Evolutionary conservation across 1,139 yeast species (phyloP).

Genomic region (Groenewaldozyma auringiensis): DNA sequence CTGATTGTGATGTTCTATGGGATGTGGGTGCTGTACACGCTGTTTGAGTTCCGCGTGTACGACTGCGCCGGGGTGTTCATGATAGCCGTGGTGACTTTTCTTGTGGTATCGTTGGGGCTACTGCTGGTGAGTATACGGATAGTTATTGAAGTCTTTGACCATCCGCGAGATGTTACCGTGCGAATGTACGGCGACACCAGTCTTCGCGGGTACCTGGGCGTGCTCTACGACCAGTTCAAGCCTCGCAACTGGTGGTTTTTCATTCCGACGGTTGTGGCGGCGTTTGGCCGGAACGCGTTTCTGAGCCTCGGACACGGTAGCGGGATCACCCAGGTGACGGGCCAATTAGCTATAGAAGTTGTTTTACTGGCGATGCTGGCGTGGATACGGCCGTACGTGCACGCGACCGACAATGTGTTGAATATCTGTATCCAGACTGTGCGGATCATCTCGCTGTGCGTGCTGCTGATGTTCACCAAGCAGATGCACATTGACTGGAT

Average conservation of each 20-base stretch:
- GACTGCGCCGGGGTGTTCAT: constrained; percentile 30
- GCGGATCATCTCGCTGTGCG: constrained; percentile 23
- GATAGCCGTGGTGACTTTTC: constrained; percentile 28
- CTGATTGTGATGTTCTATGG: constrained; percentile 28
- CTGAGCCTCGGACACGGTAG: constrained; percentile 30
- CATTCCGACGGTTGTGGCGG: constrained; percentile 21
- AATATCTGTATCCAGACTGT: constrained; percentile 27
- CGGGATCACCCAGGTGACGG: constrained; percentile 29
- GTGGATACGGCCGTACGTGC: constrained; percentile 25
- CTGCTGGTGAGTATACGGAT: constrained; percentile 23
- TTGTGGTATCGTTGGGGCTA: constrained; percentile 23
- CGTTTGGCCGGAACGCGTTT: constrained; percentile 29
- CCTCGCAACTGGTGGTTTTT: constrained; percentile 31
- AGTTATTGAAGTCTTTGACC: constrained; percentile 23
- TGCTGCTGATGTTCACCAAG: constrained; percentile 27
- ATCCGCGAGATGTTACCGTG: constrained; percentile 21
- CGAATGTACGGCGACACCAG: constrained; percentile 27
- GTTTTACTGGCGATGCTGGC: constrained; percentile 63
- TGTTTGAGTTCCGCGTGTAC: constrained; percentile 28
- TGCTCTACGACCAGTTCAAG: constrained; percentile 30
- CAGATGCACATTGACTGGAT: constrained; percentile 23
- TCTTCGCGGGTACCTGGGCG: constrained; percentile 28
- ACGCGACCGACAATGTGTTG: constrained; percentile 27
- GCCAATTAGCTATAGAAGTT: constrained; percentile 78
- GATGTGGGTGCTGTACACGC: constrained; percentile 27